Evolutionary conservation across 73 alveolate genomes (phyloP).

Genomic region (Uronychia binucleata): DNA sequence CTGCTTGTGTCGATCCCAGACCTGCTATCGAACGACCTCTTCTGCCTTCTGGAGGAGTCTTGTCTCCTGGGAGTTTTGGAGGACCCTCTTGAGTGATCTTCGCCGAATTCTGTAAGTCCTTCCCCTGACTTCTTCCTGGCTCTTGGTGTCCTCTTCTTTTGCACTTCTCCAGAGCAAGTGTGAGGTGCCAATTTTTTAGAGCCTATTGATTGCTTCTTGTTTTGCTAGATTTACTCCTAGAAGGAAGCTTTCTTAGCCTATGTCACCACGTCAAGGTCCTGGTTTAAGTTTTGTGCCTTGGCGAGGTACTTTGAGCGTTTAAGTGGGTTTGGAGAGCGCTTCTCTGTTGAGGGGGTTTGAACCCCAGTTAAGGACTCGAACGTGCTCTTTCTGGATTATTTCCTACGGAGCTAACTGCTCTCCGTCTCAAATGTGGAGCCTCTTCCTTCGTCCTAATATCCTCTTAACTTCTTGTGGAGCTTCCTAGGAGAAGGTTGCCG

Average conservation of each 20-base stretch:
- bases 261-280: background rate
- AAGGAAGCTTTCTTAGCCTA: background rate
- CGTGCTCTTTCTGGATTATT: background rate
- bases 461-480: background rate
- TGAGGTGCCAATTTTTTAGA: too few species aligned
- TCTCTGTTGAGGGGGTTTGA: background rate
- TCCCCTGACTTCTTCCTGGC: background rate
- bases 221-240: background rate
- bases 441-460: background rate
- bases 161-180: too few species aligned
- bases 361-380: background rate
- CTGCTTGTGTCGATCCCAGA: background rate
- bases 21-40: background rate
- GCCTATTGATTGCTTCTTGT: too few species aligned
- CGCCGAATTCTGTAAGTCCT: too few species aligned
- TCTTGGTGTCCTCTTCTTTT: background rate
- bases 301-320: background rate
- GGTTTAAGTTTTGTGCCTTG: background rate
- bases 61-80: too few species aligned
- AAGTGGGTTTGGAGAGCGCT: background rate
- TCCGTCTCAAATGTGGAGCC: background rate
- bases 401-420: background rate
- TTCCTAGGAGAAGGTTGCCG: too few species aligned
- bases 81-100: too few species aligned
- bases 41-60: too few species aligned